A percentile compares a stretch with the other conserved stretches of the same genome.
These are phyloP conservation scores for Aphanocladium album DNA, from an alignment of 2,329 filamentous ascomycete genomes.

Conservation along the genomic window DNA sequence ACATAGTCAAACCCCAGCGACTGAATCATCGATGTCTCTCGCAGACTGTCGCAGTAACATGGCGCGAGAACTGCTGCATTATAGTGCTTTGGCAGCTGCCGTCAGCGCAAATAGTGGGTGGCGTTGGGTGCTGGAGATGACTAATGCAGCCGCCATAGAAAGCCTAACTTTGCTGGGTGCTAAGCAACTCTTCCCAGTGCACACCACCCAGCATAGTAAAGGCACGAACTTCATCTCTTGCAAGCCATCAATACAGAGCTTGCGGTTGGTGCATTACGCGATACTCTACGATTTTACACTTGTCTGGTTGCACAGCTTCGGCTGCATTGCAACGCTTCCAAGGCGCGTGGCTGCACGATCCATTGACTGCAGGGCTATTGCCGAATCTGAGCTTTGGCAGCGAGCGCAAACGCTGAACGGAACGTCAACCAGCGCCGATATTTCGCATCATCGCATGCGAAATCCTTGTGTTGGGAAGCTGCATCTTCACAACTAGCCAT, in stretches of 20 bases:
- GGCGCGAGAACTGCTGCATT: not conserved
- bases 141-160: conserved; percentile 14
- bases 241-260: not conserved
- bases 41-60: too few relatives aligned
- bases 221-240: not conserved
- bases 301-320: not conserved
- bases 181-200: conserved; percentile 15
- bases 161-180: conserved; percentile 8
- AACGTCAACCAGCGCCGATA: not conserved
- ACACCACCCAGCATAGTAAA: conserved; percentile 11
- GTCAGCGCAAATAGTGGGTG: not conserved
- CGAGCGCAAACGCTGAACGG: not conserved
- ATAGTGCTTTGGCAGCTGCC: not conserved
- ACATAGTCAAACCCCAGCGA: too few relatives aligned
- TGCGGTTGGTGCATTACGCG: not conserved
- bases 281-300: not conserved
- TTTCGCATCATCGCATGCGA: not conserved
- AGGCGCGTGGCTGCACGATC: not conserved
- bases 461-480: not conserved
- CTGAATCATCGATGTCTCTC: too few relatives aligned
- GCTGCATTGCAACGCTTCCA: not conserved
- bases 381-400: not conserved
- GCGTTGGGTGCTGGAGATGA: conserved; percentile 7
- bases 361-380: not conserved
- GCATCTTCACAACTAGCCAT: not conserved